phyloP scores from a whole-genome alignment of 2,329 filamentous ascomycete species.

The Penicillium sp. region DNA sequence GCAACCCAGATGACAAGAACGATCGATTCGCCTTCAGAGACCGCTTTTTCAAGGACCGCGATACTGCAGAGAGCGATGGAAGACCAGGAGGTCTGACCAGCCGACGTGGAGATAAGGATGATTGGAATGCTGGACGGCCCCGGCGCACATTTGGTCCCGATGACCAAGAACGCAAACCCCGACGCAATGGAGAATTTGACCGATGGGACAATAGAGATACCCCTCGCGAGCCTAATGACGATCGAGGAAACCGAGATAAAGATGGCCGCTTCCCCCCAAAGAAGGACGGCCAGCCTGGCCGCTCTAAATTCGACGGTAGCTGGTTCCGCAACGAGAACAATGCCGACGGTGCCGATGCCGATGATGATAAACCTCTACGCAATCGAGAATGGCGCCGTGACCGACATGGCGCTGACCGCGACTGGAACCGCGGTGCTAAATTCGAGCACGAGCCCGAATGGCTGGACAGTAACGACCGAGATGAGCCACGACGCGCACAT shows the following conservation, averaged over 20 bases:
- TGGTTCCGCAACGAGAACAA: conserved; percentile 59
- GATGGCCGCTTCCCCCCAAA: conserved; percentile 53
- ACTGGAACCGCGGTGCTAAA: conserved; percentile 51
- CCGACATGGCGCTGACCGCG: conserved; percentile 46
- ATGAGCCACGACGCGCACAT: conserved; percentile 64
- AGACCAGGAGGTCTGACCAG: conserved; percentile 30
- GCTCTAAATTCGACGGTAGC: conserved; percentile 64
- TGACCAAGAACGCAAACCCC: conserved; percentile 38
- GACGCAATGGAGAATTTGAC: conserved; percentile 42
- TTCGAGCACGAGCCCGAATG: conserved; percentile 83
- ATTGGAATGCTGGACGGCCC: conserved; percentile 39
- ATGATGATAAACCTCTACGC: conserved; percentile 48
- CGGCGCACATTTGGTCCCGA: conserved; percentile 40
- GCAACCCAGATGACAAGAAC: conserved; percentile 55
- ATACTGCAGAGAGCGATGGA: conserved; percentile 33
- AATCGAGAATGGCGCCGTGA: conserved; percentile 61
- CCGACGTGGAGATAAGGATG: conserved; percentile 39
- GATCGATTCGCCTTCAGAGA: conserved; percentile 60
- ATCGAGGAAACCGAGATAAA: conserved; percentile 50
- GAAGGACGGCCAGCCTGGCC: conserved; percentile 53
- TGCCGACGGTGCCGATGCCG: conserved; percentile 34
- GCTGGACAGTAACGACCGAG: conserved; percentile 67
- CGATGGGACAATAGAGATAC: conserved; percentile 43
- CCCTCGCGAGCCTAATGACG: conserved; percentile 49
- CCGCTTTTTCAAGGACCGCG: conserved; percentile 39